phyloP scores from a whole-genome alignment of 2,329 filamentous ascomycete species.

The Pseudogymnoascus destructans region DNA sequence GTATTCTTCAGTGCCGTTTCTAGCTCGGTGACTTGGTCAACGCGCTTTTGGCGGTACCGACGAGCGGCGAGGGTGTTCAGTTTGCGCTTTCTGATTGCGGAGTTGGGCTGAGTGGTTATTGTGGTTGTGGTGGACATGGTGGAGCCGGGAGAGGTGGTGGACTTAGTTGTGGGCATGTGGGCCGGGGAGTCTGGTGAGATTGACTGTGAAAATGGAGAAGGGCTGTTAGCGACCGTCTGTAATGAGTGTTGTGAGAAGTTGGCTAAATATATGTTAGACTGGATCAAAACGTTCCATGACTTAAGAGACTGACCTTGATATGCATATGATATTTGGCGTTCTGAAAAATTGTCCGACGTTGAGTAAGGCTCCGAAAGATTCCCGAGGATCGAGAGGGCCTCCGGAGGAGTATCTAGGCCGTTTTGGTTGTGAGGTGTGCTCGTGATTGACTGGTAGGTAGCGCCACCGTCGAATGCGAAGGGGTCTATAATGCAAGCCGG shows the following conservation, averaged over 20 bases:
- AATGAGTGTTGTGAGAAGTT: not conserved
- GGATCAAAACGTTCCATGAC: not conserved
- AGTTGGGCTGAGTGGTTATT: not conserved
- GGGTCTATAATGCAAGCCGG: not conserved
- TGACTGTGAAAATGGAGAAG: not conserved
- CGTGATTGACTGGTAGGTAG: not conserved
- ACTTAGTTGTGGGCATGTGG: not conserved
- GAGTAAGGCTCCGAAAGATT: not conserved
- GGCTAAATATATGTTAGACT: not conserved
- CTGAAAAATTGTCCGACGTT: not conserved
- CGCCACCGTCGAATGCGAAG: not conserved
- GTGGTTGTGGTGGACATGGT: slow-evolving; percentile 5
- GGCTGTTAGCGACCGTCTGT: not conserved
- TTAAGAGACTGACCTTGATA: slow-evolving; percentile 1
- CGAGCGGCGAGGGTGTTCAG: slow-evolving; percentile 60
- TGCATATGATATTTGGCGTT: not conserved
- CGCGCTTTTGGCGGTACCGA: slow-evolving; percentile 57
- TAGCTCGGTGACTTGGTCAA: slow-evolving; percentile 51
- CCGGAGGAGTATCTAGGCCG: not conserved
- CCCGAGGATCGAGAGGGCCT: not conserved
- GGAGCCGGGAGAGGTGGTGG: not conserved
- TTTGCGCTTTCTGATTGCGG: slow-evolving; percentile 39
- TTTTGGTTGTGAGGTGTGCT: not conserved
- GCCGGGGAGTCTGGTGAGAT: not conserved
- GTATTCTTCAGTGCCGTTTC: slow-evolving; percentile 46